phyloP scores from a whole-genome alignment of 257 asterid species.

The Misopates orontium region DNA sequence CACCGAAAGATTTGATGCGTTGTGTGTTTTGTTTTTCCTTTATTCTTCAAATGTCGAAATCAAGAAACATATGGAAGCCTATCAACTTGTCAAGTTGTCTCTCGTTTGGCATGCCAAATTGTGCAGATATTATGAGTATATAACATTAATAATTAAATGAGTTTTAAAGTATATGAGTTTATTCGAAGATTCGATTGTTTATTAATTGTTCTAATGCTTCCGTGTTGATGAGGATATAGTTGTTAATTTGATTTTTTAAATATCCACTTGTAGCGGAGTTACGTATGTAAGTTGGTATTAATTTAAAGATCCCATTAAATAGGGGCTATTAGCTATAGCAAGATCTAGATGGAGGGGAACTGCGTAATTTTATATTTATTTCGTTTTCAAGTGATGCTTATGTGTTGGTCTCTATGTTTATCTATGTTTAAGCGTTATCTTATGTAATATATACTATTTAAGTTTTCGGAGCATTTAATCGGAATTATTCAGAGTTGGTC shows the following conservation, averaged over 20 bases:
- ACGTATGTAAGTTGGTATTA: background rate
- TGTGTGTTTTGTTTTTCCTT: background rate
- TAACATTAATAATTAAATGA: background rate
- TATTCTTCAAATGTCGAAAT: slow-evolving; percentile 18
- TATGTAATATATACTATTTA: no score
- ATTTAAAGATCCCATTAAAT: no score
- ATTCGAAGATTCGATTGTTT: background rate
- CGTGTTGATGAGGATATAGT: slow-evolving; percentile 18
- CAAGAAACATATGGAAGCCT: slow-evolving; percentile 21
- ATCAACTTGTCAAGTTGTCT: slow-evolving; percentile 21
- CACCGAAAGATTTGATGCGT: slow-evolving; percentile 9
- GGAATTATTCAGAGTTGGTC: no score
- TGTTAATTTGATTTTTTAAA: background rate
- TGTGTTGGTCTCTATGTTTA: no score
- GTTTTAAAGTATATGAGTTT: background rate
- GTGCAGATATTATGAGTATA: no score
- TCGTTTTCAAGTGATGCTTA: background rate
- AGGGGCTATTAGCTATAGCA: background rate
- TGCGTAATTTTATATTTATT: background rate
- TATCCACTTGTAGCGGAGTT: background rate
- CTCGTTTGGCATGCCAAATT: slow-evolving; percentile 12
- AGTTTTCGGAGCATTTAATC: no score
- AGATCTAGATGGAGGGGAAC: background rate
- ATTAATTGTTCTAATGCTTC: slow-evolving; percentile 16
- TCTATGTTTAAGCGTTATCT: no score